Evolutionary conservation across 1,284 basidiomycete genomes (phyloP), one percentile per base, ranked within the genome.

Genomic region (Farysia itapuensis): DNA sequence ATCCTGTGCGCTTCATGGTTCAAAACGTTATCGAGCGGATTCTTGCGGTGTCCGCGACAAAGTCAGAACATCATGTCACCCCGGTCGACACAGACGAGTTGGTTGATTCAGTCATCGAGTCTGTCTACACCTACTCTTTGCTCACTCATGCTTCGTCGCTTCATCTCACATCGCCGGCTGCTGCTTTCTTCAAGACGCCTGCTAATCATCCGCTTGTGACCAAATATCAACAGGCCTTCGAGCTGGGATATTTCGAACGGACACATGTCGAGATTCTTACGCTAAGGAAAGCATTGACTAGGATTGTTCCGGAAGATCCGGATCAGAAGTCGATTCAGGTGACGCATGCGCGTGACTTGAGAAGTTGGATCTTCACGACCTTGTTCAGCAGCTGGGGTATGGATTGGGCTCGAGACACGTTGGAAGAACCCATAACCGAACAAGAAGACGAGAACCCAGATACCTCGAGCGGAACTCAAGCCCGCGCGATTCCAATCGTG

Each of bases 1-100:
- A 72, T 37, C 70, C 70, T 0, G 70, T 70, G 9, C 50, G 65
- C 4, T 52, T 49, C 40, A 51, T 72, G 47, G 67, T 70, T 14
- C 35, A 53, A 20, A 41, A 43, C 22, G 53, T 66, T 7, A 38
- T 65, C 26, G 41, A 59, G 8, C 50, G 57, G 6, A 61, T 60
- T n/a, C 33, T 56, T 5, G 39, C 52, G 16, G 50, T 49, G 11
- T 42, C 56, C 4, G 24, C 35, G n/a, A 26, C 31, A 20, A 50
- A 33, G 4, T 25, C 46, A 1, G 57, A 49, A 23, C 43, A 40
- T 2, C 61, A 59, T 33, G 46, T 70, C 1, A 40, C 67, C 1
- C 57, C 53, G 4, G 58, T 49, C 5, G 65, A 70, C 29, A 52
- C 54, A 36, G 43, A 60, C 8, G 41, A 54, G 11, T 30, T 66